Evolutionary conservation across 441 rosid genomes (phyloP), one percentile per base, ranked within the genome.

Genomic region (Raphanus hybrid): DNA sequence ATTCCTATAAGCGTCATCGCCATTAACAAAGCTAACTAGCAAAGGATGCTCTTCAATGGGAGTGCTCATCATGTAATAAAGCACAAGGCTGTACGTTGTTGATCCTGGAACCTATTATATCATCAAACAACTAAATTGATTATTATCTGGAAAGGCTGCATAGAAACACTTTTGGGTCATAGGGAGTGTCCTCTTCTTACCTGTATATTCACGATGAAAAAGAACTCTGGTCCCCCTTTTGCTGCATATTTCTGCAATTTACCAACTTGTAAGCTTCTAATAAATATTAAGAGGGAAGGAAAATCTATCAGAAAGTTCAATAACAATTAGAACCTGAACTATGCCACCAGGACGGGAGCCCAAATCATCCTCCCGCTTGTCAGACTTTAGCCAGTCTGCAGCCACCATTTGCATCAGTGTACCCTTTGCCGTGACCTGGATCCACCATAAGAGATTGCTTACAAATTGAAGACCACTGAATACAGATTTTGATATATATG

Each of bases 331-430:
- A 32, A 80, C 76, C 97, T 92, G 98, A 86, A 95, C 98, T 71
- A 92, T 89, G 86, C 99, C 87, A 76, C 91, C 98, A 27, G 95
- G 89, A 75, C 97, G 96, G 41, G 91, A 85, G 29, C 92, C 96
- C 61, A 95, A 87, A 82, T 93, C 95, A 87, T 95, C 98, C 80
- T 95, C 99, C 67, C 91, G 86, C 81, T 90, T 95, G 85, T 91
- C 89, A 77, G 99, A 93, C 80, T 85, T 90, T 67, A 93, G 78
- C 99, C 99, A 95, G 87, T 93, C 98, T 75, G 98, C 98, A 73
- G 95, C 98, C 79, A 95, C 92, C 98, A 93, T 91, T 85, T 89
- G 88, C 98, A 93, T 91, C 89, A 90, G 77, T 45, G 91, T 88
- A 63, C 91, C 96, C 77, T 89, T 94, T 20, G 97, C 98, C 87